Evolutionary conservation across 495 filamentous ascomycete species (phyloP), one percentile per base, ranked within the genome.

Genomic region (Neurospora sp.): DNA sequence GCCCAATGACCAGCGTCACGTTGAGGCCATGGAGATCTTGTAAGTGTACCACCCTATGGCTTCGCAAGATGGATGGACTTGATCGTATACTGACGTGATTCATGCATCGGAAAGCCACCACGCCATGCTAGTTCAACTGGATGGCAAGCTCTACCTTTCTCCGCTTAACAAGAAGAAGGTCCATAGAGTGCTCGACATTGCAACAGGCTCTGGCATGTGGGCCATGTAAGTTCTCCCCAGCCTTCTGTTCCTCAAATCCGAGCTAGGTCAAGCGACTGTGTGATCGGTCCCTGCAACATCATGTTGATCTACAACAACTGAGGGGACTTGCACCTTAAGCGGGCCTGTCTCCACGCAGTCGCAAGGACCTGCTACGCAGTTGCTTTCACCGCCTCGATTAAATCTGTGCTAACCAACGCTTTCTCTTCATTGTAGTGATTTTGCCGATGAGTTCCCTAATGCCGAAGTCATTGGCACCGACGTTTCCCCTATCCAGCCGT

Each of bases 381-480:
- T 22, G 22, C 0, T 8, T 35, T 16, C 6, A 35, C 53, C 27
- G 0, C 5, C 53, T 61, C 27, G 53, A 18, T 35, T 1, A 18
- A 0, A 3, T 8, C 6, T 1, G 22, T 31, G 7, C 53, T 65
- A 65, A 73, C 69, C 73, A 31, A 65, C 6, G 2, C 27, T 37
- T 65, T 27, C 39, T 73, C 14, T 77, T 35, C 72, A n/a, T 4
- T 69, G 8, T 38, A 71, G 70, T 20, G 79, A 74, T 72, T 77
- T 78, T 46, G 76, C 76, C 69, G 88, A 91, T 73, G 75, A 83
- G 5, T 86, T 82, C 78, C 88, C 88, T 0, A 20, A 76, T 18
- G 81, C 85, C 12, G 81, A 85, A 20, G 82, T 91, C 35, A 78
- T 89, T 53, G 90, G 90, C 11, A 89, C 89, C 14, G 90, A 92